phyloP scores from a whole-genome alignment of 176 grass and related monocot genomes.

The Oryza nivara region DNA sequence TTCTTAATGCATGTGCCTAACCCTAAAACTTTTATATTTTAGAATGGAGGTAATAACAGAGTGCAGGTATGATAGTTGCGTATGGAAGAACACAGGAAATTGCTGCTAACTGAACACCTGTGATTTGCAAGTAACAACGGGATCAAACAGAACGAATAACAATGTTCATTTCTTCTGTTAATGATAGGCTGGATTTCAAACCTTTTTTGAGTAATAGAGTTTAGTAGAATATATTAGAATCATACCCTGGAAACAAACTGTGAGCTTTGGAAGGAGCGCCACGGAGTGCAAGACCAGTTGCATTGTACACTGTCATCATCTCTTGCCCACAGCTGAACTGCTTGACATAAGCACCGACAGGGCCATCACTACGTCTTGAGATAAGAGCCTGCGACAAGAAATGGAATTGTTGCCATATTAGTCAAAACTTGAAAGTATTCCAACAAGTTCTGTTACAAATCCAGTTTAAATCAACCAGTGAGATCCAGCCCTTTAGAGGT shows the following conservation, averaged over 20 bases:
- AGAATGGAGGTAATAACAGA: neutral
- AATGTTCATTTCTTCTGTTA: neutral
- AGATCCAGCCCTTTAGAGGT: constrained; percentile 7
- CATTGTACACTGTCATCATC: constrained; percentile 65
- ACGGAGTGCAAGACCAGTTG: constrained; percentile 54
- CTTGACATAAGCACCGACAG: constrained; percentile 60
- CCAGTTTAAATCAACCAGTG: neutral
- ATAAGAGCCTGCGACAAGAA: constrained; percentile 55
- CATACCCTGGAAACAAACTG: constrained; percentile 95
- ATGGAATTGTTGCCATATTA: constrained; percentile 16
- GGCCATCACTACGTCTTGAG: constrained; percentile 73
- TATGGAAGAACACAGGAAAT: neutral
- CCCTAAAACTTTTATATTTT: no score
- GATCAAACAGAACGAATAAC: neutral
- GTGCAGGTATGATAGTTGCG: neutral
- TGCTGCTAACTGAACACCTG: neutral
- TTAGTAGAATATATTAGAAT: constrained; percentile 1
- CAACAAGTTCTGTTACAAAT: neutral
- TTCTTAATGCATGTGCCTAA: no score
- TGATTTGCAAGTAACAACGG: constrained; percentile 17
- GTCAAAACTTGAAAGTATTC: neutral
- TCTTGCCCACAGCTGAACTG: constrained; percentile 52
- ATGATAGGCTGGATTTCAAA: neutral
- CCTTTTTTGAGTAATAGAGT: neutral
- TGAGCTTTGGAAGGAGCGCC: constrained; percentile 60